A percentile compares a stretch with the other conserved stretches of the same genome.
Conservation (phyloP, 805 yeast species). For the Kodamaea hsintzibuensis region DNA sequence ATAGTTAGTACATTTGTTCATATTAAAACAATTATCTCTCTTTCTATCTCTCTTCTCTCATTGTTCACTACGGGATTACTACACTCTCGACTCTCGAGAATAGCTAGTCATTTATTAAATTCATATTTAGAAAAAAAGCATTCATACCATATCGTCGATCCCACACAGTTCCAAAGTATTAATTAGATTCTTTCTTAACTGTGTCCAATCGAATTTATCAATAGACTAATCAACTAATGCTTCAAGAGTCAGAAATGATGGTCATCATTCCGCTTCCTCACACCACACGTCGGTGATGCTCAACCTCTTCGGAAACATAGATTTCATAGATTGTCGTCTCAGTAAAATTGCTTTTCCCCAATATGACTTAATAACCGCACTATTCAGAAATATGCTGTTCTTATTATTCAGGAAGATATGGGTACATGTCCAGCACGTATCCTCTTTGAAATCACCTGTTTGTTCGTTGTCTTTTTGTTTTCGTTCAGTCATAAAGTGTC, state of each 20-base stretch:
- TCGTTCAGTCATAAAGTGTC: constrained; percentile 8
- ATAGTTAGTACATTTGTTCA: constrained; percentile 31
- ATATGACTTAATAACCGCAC: constrained; percentile 7
- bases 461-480: neutral
- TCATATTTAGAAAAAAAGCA: constrained; percentile 13
- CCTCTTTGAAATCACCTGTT: constrained; percentile 3
- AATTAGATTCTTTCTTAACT: neutral
- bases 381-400: constrained; percentile 2
- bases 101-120: constrained; percentile 10
- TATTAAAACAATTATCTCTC: neutral
- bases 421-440: constrained; percentile 4
- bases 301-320: neutral
- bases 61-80: constrained; percentile 11
- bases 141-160: neutral
- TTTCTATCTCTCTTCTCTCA: neutral
- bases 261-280: neutral
- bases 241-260: neutral
- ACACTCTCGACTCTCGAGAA: constrained; percentile 7
- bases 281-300: neutral
- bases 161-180: neutral
- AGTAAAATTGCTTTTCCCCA: constrained; percentile 8
- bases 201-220: neutral
- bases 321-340: constrained; percentile 1
- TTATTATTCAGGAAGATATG: constrained; percentile 5
- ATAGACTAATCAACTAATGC: neutral